Evolutionary conservation across 768 basidiomycete species (phyloP).

Genomic region (Leccinum pellstonianum): DNA sequence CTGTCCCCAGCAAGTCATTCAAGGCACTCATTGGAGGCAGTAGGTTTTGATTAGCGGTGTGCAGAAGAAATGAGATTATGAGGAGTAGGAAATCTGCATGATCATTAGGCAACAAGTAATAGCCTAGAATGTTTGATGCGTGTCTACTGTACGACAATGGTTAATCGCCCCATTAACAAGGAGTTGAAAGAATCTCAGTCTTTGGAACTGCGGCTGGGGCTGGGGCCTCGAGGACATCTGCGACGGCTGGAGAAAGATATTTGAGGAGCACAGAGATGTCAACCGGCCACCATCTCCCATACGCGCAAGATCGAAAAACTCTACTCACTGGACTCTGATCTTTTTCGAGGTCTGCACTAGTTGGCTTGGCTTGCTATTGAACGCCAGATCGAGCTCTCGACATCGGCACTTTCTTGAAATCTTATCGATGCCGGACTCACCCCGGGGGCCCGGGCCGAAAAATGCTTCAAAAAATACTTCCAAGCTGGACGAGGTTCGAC

Average conservation of each 20-base stretch:
- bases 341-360: not conserved
- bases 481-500: not conserved
- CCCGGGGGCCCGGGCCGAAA: not conserved
- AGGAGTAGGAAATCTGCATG: too few relatives aligned
- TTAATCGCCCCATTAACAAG: not conserved
- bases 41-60: too few relatives aligned
- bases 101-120: too few relatives aligned
- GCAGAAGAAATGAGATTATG: too few relatives aligned
- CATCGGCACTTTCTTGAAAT: not conserved
- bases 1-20: too few relatives aligned
- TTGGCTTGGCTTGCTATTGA: not conserved
- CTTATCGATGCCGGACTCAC: not conserved
- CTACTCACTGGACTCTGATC: not conserved
- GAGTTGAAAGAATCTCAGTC: not conserved
- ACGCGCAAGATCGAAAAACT: constrained; percentile 11
- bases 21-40: too few relatives aligned
- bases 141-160: not conserved
- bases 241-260: constrained; percentile 17
- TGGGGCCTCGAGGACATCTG: constrained; percentile 18
- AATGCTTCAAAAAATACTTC: not conserved
- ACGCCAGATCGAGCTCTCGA: not conserved
- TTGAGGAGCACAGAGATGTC: constrained; percentile 21
- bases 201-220: constrained; percentile 10
- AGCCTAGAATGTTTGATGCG: too few relatives aligned
- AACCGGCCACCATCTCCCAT: constrained; percentile 11